Evolutionary conservation across 73 alveolate genomes (phyloP), one percentile per base, ranked within the genome.

Genomic region (Uronychia binucleata): DNA sequence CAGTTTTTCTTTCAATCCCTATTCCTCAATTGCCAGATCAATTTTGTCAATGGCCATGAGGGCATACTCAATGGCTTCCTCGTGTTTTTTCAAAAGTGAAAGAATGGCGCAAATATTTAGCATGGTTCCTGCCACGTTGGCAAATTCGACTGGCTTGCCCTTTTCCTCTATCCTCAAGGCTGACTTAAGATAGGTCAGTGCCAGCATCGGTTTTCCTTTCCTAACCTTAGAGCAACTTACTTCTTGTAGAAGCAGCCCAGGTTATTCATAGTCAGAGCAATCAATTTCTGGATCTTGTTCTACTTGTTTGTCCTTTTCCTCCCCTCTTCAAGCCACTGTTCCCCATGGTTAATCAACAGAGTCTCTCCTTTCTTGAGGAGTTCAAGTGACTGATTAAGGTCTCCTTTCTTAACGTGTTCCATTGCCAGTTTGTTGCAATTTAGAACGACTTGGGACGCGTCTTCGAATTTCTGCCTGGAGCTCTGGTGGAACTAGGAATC

Each of bases 241-340:
- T 91, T 86, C 79, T 88, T 91, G 46, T 91, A 91, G 58, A 87
- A 91, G 78, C 96, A 91, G 28, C 96, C 96, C 14, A 91, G 80
- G 74, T 91, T 91, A 58, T 91, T 91, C 85, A 86, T 46, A 0
- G 96, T 88, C 0, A 91, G 77, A 0, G 92, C 89, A 67, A 76
- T 79, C 67, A 91, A 28, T 59, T 78, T 87, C 33, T 86, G 33
- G 8, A 80, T 82, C 29, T 59, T 28, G 59, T 33, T 59, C 26
- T 82, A 34, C 77, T 78, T 33, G 31, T 78, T 26, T 25, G 67
- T 35, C n/a, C 59, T 33, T 30, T 78, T 78, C 30, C 34, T 29
- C 59, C 59, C 85, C 26, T 75, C 0, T 26, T 35, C 19, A 67
- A 78, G 27, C 31, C 57, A 78, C 13, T 78, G 5, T 46, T 46